Percentiles rank a stretch among this genome's conserved stretches.
phyloP scores from a whole-genome alignment of 2,329 filamentous ascomycete genomes.

The Geoglossum cookeanum region DNA sequence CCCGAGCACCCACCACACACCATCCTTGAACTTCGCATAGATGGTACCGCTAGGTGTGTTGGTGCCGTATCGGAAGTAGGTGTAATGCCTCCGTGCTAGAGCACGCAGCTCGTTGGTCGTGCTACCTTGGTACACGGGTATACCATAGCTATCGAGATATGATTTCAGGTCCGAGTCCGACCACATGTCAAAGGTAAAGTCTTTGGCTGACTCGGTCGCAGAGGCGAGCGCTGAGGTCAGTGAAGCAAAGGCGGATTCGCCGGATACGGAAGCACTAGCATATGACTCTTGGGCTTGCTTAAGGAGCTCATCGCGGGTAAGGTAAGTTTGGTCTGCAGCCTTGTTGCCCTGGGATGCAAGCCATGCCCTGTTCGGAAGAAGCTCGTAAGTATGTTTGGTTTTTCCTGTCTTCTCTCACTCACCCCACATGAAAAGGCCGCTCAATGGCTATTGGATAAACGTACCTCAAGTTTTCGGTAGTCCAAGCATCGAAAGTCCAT shows the following conservation, averaged over 20 bases:
- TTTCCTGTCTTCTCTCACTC: slow-evolving; percentile 25
- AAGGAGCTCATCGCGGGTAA: slow-evolving; percentile 54
- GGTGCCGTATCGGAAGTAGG: slow-evolving; percentile 34
- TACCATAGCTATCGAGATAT: slow-evolving; percentile 62
- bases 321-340: slow-evolving; percentile 39
- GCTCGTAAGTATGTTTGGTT: background rate
- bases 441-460: slow-evolving; percentile 7
- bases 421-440: slow-evolving; percentile 21
- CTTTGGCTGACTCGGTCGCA: slow-evolving; percentile 46
- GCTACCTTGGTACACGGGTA: slow-evolving; percentile 22
- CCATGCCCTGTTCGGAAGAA: slow-evolving; percentile 24
- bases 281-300: slow-evolving; percentile 44
- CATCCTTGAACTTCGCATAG: slow-evolving; percentile 38
- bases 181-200: slow-evolving; percentile 53
- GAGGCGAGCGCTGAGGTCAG: slow-evolving; percentile 51
- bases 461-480: slow-evolving; percentile 47
- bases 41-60: slow-evolving; percentile 44
- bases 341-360: slow-evolving; percentile 30
- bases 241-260: slow-evolving; percentile 41
- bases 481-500: slow-evolving; percentile 68
- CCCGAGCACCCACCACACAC: slow-evolving; percentile 27
- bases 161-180: slow-evolving; percentile 51
- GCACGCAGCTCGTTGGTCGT: slow-evolving; percentile 12
- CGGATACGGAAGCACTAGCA: slow-evolving; percentile 36
- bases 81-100: slow-evolving; percentile 27